Evolutionary conservation across 139 green algal species (phyloP).

Genomic region (Pleodorina starrii): DNA sequence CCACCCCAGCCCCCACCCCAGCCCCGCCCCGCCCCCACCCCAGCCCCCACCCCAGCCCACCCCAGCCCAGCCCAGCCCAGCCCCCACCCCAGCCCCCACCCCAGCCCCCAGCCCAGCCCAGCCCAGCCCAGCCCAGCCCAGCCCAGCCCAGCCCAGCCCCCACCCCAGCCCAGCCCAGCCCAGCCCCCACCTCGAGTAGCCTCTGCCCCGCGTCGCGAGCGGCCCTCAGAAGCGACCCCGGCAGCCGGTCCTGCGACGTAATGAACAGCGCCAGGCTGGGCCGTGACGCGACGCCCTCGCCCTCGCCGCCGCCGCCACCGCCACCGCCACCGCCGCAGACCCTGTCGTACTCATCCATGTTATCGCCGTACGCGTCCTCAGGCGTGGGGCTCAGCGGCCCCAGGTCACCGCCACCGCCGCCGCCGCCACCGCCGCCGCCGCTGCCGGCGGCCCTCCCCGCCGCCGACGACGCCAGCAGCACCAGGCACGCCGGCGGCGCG

Average conservation of each 20-base stretch:
- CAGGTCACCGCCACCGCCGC: neutral
- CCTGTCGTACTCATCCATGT: no score
- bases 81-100: no score
- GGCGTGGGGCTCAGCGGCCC: neutral
- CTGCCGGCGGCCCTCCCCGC: neutral
- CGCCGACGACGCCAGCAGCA: neutral
- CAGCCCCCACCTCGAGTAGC: neutral
- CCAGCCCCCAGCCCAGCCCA: no score
- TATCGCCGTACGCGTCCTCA: neutral
- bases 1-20: no score
- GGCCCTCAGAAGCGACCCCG: neutral
- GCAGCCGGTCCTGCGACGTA: neutral
- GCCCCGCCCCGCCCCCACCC: no score
- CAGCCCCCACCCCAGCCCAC: no score
- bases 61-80: no score
- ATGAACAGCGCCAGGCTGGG: neutral
- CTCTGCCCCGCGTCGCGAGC: neutral
- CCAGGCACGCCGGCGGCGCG: neutral
- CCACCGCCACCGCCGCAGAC: no score
- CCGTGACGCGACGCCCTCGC: neutral
- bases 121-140: no score
- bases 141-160: no score
- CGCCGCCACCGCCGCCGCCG: neutral
- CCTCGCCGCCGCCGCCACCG: neutral
- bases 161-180: no score